A percentile compares a stretch with the other conserved stretches of the same genome.
Evolutionary conservation across 2,329 filamentous ascomycete genomes (phyloP).

Genomic region (Colletotrichum sojae): DNA sequence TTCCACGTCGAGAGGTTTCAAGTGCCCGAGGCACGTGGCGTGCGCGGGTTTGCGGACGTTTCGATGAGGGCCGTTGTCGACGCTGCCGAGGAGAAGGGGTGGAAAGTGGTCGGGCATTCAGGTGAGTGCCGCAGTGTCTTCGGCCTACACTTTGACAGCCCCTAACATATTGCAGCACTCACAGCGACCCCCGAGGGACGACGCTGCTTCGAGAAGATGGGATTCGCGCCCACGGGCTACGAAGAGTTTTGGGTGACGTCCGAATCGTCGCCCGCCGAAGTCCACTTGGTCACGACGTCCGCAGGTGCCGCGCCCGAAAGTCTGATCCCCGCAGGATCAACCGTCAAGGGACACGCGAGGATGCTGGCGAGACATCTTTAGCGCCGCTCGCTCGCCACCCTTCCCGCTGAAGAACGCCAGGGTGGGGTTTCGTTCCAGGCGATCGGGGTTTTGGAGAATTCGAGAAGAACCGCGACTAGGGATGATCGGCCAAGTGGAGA

Average conservation of each 20-base stretch:
- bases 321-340: neutral
- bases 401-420: neutral
- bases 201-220: slow-evolving; percentile 47
- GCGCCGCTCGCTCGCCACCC: neutral
- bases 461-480: slow-evolving; percentile 16
- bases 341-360: slow-evolving; percentile 31
- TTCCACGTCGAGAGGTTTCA: slow-evolving; percentile 53
- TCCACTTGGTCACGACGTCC: slow-evolving; percentile 18
- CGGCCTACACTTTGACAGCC: neutral
- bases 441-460: slow-evolving; percentile 21
- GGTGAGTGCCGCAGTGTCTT: slow-evolving; percentile 41
- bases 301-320: slow-evolving; percentile 9
- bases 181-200: slow-evolving; percentile 48
- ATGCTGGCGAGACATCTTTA: slow-evolving; percentile 24
- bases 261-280: neutral
- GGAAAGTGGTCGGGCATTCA: slow-evolving; percentile 47
- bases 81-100: slow-evolving; percentile 32
- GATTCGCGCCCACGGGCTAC: slow-evolving; percentile 49
- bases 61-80: slow-evolving; percentile 21
- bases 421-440: neutral
- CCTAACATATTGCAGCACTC: slow-evolving; percentile 44
- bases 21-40: slow-evolving; percentile 2
- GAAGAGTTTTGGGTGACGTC: slow-evolving; percentile 45
- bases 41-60: slow-evolving; percentile 42
- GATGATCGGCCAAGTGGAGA: slow-evolving; percentile 25